Conservation (phyloP, 331 rosid genomes). For the Pyrus hybrid region DNA sequence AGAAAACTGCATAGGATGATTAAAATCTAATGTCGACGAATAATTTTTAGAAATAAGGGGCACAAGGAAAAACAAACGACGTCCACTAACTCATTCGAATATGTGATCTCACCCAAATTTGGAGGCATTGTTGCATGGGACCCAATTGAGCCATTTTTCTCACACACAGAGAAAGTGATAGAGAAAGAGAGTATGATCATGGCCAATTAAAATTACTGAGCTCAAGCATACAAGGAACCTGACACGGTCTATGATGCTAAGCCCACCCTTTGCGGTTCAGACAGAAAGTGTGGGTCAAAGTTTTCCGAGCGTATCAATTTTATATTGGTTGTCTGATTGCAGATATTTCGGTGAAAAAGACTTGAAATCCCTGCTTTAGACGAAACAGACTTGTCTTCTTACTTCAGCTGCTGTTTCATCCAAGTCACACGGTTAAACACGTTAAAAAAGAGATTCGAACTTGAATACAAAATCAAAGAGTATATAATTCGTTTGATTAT, state of each 20-base stretch:
- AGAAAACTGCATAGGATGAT: neutral
- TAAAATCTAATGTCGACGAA: neutral
- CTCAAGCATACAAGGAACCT: conserved; percentile 60
- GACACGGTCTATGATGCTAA: conserved; percentile 43
- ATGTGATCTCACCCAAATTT: conserved; percentile 43
- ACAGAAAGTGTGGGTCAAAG: conserved; percentile 49
- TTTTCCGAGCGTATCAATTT: conserved; percentile 29
- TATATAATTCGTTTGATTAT: too few relatives aligned
- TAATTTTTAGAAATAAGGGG: neutral
- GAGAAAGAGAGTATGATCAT: neutral
- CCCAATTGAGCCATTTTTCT: conserved; percentile 33
- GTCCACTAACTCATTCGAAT: conserved; percentile 64
- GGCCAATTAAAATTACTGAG: conserved; percentile 7
- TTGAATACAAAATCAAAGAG: too few relatives aligned
- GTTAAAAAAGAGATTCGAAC: too few relatives aligned
- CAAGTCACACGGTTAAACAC: too few relatives aligned
- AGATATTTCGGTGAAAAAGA: conserved; percentile 73
- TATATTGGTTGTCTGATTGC: conserved; percentile 38
- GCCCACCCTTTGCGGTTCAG: conserved; percentile 45
- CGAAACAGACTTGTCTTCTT: too few relatives aligned
- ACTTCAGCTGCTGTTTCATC: too few relatives aligned
- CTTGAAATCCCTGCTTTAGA: conserved; percentile 6
- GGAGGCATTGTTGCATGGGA: conserved; percentile 46
- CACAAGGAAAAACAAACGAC: conserved; percentile 28
- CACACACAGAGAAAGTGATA: neutral